Evolutionary conservation across 257 asterid genomes (phyloP), one percentile per base, ranked within the genome.

Genomic region (Galeopsis tetrahit): DNA sequence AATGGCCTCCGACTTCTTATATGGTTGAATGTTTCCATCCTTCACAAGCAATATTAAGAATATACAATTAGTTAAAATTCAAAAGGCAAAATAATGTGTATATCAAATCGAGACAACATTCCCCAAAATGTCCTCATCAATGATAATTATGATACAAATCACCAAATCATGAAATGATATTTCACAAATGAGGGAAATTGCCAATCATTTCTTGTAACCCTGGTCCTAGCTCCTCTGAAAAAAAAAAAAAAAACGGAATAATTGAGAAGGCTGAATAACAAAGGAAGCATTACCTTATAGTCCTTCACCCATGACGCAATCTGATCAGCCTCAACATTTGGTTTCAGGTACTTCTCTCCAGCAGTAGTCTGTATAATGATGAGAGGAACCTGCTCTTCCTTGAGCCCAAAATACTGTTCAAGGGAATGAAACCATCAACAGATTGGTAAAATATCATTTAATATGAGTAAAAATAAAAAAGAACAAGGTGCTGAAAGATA

Each of bases 341-440:
- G 72, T 70, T 88, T 91, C 78, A 91, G 85, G 80, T 84, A 91
- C 73, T 91, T 93, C 76, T 79, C 78, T 71, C 92, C 90, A 32
- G 85, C 95, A 55, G 28, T 84, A 59, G 83, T 84, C 78, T 87
- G 98, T 75, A 93, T 83, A 74, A 93, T 36, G 76, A 93, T 79
- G 74, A 93, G 89, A 57, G 98, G 98, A 66, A 88, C 83, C 78
- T 91, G 96, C 38, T 91, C 91, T 14, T 86, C 91, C 77, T 84
- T 89, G 80, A 93, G 84, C 75, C 98, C 98, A 79, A 91, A 93
- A 81, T 81, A 91, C 98, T 93, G 88, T 61, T 65, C 70, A 68
- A 80, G 63, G 76, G 67, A 63, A 74, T 2, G 6, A 58, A 46
- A 63, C 66, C 43, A 62, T 76, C 63, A 66, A 62, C 79, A 69